These are phyloP conservation scores for Codiaeum variegatum DNA, from an alignment of 441 rosid species.

Conservation along the genomic window DNA sequence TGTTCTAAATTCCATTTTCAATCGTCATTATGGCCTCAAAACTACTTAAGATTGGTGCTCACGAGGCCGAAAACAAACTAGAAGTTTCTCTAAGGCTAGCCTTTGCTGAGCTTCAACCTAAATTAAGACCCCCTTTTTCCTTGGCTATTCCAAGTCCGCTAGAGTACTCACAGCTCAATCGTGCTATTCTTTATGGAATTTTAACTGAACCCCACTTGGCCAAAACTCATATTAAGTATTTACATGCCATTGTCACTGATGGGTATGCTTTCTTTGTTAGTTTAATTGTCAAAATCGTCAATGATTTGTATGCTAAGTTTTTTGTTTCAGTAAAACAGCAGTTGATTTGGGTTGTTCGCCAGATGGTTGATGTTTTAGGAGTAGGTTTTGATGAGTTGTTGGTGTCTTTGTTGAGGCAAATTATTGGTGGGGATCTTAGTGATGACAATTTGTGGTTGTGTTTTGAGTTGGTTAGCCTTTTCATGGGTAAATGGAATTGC, in stretches of 20 bases:
- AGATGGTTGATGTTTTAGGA: conserved; percentile 63
- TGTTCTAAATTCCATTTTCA: not conserved
- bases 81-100: conserved; percentile 59
- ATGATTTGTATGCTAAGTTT: conserved; percentile 55
- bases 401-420: conserved; percentile 53
- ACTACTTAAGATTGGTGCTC: conserved; percentile 30
- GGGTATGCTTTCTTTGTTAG: conserved; percentile 59
- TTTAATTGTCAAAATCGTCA: conserved; percentile 38
- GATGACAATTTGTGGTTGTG: conserved; percentile 76
- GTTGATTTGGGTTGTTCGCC: conserved; percentile 63
- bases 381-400: conserved; percentile 54
- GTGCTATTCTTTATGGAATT: conserved; percentile 59
- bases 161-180: conserved; percentile 51
- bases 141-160: conserved; percentile 43
- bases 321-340: conserved; percentile 50
- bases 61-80: conserved; percentile 47
- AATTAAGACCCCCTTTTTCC: conserved; percentile 62
- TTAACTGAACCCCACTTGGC: conserved; percentile 38
- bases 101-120: conserved; percentile 38
- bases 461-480: conserved; percentile 55
- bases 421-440: conserved; percentile 60
- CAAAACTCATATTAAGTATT: conserved; percentile 47
- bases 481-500: conserved; percentile 42
- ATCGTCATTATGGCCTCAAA: conserved; percentile 30
- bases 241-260: conserved; percentile 69